Percentiles rank a stretch among this genome's conserved stretches.
Evolutionary conservation across 2,329 filamentous ascomycete species (phyloP).

Genomic region (Bipolaris cookei): DNA sequence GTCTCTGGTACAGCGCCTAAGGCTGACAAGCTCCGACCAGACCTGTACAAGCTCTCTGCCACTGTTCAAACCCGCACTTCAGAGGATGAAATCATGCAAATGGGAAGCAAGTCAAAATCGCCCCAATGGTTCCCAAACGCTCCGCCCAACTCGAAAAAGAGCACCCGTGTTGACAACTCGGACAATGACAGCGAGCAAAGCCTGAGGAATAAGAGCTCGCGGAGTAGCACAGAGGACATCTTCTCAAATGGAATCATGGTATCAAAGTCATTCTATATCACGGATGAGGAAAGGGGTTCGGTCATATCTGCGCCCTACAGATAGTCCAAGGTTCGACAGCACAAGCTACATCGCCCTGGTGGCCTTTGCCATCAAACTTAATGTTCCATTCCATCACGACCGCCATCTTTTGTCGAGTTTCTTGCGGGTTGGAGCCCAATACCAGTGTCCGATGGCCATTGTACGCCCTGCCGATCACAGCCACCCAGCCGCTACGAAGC

Average conservation of each 20-base stretch:
- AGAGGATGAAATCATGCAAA: slow-evolving; percentile 14
- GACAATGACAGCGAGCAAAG: slow-evolving; percentile 37
- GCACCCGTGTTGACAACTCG: slow-evolving; percentile 10
- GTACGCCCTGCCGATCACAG: no score
- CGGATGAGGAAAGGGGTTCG: slow-evolving; percentile 34
- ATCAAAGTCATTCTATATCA: slow-evolving; percentile 39
- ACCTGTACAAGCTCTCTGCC: slow-evolving; percentile 31
- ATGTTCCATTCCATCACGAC: no score
- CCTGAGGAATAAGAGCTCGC: slow-evolving; percentile 26
- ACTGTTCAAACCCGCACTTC: slow-evolving; percentile 26
- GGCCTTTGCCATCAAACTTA: neutral
- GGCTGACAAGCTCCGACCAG: slow-evolving; percentile 25
- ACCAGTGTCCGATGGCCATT: no score
- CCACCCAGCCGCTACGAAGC: no score
- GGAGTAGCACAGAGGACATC: slow-evolving; percentile 28
- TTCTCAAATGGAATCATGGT: slow-evolving; percentile 40
- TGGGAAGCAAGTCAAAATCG: slow-evolving; percentile 9
- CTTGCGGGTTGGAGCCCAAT: no score
- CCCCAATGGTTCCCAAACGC: slow-evolving; percentile 21
- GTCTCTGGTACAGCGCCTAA: slow-evolving; percentile 18
- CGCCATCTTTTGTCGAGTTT: no score
- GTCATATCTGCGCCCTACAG: slow-evolving; percentile 12
- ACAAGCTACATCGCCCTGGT: neutral
- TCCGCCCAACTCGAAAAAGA: slow-evolving; percentile 22
- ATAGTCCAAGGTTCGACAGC: neutral